Conservation (phyloP, 2,329 filamentous ascomycete species). For the Chaetomiaceae sp. region DNA sequence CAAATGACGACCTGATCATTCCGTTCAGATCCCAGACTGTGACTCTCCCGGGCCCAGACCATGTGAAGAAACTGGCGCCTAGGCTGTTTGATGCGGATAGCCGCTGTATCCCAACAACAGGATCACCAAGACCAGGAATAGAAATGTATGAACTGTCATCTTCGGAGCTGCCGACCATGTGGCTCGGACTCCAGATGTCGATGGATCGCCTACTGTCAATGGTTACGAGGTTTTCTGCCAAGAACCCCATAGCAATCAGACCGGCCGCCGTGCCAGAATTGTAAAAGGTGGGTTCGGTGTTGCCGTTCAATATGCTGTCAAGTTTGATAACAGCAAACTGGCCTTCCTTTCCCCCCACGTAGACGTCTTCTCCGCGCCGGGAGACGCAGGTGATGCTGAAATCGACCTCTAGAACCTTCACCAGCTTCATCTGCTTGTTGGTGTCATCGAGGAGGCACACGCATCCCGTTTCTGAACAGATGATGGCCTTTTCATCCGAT, state of each 20-base stretch:
- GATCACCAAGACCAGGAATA: conserved; percentile 59
- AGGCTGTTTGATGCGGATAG: conserved; percentile 57
- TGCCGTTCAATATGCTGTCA: conserved; percentile 43
- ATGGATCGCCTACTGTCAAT: conserved; percentile 74
- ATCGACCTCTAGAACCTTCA: conserved; percentile 59
- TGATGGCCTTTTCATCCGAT: conserved; percentile 67
- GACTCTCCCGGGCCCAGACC: conserved; percentile 76
- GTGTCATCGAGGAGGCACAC: conserved; percentile 83
- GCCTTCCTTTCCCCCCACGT: conserved; percentile 65
- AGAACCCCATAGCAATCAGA: conserved; percentile 65
- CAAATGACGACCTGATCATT: conserved; percentile 57
- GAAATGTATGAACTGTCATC: conserved; percentile 45
- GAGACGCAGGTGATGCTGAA: conserved; percentile 67
- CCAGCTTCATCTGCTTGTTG: conserved; percentile 65
- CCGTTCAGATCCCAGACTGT: conserved; percentile 80
- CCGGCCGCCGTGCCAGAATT: conserved; percentile 39
- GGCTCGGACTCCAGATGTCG: conserved; percentile 55
- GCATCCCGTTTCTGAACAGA: conserved; percentile 84
- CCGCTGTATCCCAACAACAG: conserved; percentile 68
- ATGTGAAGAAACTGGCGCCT: conserved; percentile 77
- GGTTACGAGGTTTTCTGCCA: conserved; percentile 64
- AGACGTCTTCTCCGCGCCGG: conserved; percentile 54
- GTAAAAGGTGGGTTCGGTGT: conserved; percentile 36
- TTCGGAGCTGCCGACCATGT: conserved; percentile 38
- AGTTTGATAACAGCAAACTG: conserved; percentile 53